Conservation (phyloP, 1,284 basidiomycete genomes). For the Ganoderma leucocontextum region DNA sequence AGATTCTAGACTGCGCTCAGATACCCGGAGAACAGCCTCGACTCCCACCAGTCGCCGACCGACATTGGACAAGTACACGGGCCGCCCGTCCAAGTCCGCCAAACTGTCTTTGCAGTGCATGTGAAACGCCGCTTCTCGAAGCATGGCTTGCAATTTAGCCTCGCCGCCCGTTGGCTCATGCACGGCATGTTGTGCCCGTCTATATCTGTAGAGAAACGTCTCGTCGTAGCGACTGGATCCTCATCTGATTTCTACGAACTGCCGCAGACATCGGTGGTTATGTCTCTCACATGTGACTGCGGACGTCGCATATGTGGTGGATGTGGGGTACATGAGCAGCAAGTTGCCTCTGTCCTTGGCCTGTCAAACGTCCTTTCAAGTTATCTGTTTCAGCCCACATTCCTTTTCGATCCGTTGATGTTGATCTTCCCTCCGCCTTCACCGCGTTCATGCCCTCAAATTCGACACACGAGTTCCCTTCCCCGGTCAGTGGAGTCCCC, state of each 20-base stretch:
- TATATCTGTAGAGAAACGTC: neutral
- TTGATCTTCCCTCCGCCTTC: neutral
- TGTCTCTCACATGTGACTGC: neutral
- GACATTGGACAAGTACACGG: neutral
- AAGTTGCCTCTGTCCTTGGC: neutral
- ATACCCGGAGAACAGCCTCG: neutral
- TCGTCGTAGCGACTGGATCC: neutral
- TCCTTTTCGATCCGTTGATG: neutral
- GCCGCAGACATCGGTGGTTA: neutral
- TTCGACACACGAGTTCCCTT: slow-evolving; percentile 9
- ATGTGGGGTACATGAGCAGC: neutral
- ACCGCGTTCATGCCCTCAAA: neutral
- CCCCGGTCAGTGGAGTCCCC: slow-evolving; percentile 8
- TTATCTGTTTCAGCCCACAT: neutral
- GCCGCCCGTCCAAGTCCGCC: neutral
- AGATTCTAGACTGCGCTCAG: neutral
- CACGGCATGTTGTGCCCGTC: neutral
- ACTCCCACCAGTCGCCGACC: neutral
- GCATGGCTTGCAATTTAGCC: neutral
- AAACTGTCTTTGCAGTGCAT: neutral
- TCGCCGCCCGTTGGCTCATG: neutral
- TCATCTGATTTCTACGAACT: neutral
- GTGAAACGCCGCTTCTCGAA: neutral
- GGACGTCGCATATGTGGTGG: neutral
- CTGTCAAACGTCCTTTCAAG: neutral